Evolutionary conservation across 1,284 basidiomycete genomes (phyloP).

Genomic region (Apiotrichum mycotoxinovorans): DNA sequence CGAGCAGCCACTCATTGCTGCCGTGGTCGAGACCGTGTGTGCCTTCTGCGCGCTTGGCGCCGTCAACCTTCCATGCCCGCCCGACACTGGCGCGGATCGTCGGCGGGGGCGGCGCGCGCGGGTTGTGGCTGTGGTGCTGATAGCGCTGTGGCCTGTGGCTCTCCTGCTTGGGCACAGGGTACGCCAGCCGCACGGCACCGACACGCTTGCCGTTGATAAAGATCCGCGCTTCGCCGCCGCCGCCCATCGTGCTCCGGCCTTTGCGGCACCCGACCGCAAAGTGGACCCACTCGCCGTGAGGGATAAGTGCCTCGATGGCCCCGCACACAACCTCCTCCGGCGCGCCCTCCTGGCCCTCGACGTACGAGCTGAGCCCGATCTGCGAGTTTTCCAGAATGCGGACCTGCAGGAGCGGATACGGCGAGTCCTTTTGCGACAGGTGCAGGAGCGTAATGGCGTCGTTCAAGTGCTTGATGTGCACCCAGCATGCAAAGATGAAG

Average conservation of each 20-base stretch:
- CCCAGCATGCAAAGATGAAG: slow-evolving; percentile 44
- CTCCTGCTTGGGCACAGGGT: slow-evolving; percentile 26
- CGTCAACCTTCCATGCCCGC: neutral
- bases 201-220: slow-evolving; percentile 43
- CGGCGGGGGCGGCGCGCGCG: neutral
- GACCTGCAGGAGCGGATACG: slow-evolving; percentile 36
- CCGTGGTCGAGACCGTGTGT: neutral
- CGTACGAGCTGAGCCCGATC: slow-evolving; percentile 35
- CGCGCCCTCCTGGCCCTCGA: slow-evolving; percentile 8
- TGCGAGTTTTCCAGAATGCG: slow-evolving; percentile 49
- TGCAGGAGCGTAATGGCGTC: slow-evolving; percentile 43
- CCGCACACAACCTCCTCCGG: slow-evolving; percentile 41
- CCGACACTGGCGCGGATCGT: slow-evolving; percentile 14
- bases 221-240: slow-evolving; percentile 35
- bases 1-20: slow-evolving; percentile 46
- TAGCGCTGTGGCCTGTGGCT: slow-evolving; percentile 5
- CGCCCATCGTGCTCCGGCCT: slow-evolving; percentile 16
- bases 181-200: slow-evolving; percentile 37
- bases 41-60: neutral
- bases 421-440: slow-evolving; percentile 25
- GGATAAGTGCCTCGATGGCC: slow-evolving; percentile 43
- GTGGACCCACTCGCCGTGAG: slow-evolving; percentile 48
- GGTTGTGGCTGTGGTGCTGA: slow-evolving; percentile 1
- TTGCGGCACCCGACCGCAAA: slow-evolving; percentile 42
- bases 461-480: slow-evolving; percentile 43